phyloP scores from a whole-genome alignment of 1,284 basidiomycete species.

The Sanghuangporus weigelae region DNA sequence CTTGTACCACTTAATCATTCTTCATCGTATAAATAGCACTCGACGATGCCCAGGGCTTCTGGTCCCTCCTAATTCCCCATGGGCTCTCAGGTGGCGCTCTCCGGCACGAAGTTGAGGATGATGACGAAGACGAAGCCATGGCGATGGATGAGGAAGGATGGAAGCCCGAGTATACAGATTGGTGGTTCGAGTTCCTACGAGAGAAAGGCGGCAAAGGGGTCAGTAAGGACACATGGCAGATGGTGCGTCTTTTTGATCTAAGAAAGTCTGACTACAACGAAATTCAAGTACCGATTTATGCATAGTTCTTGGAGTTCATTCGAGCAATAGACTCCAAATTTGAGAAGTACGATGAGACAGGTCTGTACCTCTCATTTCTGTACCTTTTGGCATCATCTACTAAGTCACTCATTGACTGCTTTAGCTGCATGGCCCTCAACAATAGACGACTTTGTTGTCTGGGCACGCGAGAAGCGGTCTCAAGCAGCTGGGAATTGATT shows the following conservation, averaged over 20 bases:
- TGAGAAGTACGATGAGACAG: conserved; percentile 80
- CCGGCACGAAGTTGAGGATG: conserved; percentile 38
- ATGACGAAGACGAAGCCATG: conserved; percentile 35
- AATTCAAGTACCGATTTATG: not conserved
- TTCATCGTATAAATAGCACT: conserved; percentile 36
- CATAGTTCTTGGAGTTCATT: conserved; percentile 79
- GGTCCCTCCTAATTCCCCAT: conserved; percentile 79
- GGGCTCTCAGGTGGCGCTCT: conserved; percentile 73
- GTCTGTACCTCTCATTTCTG: conserved; percentile 36
- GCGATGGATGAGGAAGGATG: conserved; percentile 49
- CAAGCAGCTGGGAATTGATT: not conserved
- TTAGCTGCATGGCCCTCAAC: conserved; percentile 86
- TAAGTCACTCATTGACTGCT: not conserved
- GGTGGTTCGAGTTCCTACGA: conserved; percentile 84
- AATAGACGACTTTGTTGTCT: conserved; percentile 85
- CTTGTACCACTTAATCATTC: not conserved
- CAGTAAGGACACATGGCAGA: conserved; percentile 92
- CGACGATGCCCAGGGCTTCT: conserved; percentile 79
- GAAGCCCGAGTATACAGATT: conserved; percentile 58
- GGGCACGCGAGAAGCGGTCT: conserved; percentile 38
- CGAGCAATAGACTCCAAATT: conserved; percentile 79
- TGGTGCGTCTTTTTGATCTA: conserved; percentile 46
- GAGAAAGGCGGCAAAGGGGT: conserved; percentile 75
- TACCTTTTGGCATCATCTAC: not conserved
- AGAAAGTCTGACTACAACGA: not conserved